These are phyloP conservation scores for Eragrostis curvula DNA, from an alignment of 176 grass and related monocot species.

Conservation along the genomic window DNA sequence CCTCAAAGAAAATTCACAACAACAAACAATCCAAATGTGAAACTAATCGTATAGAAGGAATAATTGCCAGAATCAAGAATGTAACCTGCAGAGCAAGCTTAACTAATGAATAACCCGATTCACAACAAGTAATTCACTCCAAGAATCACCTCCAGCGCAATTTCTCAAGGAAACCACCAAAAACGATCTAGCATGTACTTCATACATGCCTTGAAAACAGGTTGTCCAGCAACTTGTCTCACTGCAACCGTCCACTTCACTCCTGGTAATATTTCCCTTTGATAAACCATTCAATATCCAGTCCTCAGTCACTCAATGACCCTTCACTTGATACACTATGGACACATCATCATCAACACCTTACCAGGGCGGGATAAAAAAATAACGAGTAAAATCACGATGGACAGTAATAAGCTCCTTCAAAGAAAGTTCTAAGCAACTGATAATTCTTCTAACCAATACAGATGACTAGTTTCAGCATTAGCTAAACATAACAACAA, in stretches of 20 bases:
- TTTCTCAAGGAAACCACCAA: neutral
- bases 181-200: neutral
- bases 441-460: neutral
- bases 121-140: neutral
- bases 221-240: neutral
- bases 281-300: neutral
- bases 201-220: neutral
- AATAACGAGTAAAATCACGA: neutral
- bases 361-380: neutral
- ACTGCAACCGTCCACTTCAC: neutral
- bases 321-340: neutral
- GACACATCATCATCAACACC: neutral
- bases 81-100: neutral
- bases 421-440: neutral
- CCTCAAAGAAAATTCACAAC: neutral
- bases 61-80: neutral
- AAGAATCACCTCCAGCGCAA: neutral
- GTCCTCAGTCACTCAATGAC: neutral
- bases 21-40: neutral
- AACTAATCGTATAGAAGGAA: neutral
- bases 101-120: neutral
- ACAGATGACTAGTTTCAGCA: conserved; percentile 19
- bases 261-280: neutral
- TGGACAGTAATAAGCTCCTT: neutral
- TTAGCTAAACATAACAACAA: conserved; percentile 31